Percentiles rank a stretch among this genome's conserved stretches.
Evolutionary conservation across 1,284 basidiomycete genomes (phyloP).

Genomic region (Leccinum huronense): DNA sequence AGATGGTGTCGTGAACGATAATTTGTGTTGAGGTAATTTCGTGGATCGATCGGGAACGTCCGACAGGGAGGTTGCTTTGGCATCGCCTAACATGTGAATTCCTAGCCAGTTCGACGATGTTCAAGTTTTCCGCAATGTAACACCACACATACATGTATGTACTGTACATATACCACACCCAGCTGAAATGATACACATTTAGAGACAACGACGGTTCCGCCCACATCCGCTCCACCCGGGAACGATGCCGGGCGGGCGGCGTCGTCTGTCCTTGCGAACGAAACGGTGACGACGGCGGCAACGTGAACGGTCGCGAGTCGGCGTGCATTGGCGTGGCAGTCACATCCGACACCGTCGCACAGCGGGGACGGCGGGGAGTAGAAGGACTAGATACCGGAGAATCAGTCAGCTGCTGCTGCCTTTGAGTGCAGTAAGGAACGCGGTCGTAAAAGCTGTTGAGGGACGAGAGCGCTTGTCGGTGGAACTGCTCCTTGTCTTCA

Average conservation of each 20-base stretch:
- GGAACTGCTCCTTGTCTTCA: constrained; percentile 12
- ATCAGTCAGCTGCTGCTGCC: constrained; percentile 2
- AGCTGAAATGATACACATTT: too few relatives aligned
- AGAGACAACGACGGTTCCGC: too few relatives aligned
- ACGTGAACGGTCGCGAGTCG: constrained; percentile 5
- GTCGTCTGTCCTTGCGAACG: constrained; percentile 13
- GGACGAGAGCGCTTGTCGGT: constrained; percentile 14
- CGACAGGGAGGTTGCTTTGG: too few relatives aligned
- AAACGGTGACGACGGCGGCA: constrained; percentile 8
- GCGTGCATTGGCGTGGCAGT: neutral
- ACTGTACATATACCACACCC: too few relatives aligned
- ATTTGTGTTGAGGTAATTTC: constrained; percentile 33
- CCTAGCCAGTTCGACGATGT: too few relatives aligned
- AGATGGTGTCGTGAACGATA: constrained; percentile 88
- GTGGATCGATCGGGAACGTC: too few relatives aligned
- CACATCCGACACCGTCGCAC: neutral
- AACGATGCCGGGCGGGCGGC: constrained; percentile 20
- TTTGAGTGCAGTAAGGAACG: constrained; percentile 26
- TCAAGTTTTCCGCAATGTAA: too few relatives aligned
- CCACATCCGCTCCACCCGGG: constrained; percentile 10
- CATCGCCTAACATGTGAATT: too few relatives aligned
- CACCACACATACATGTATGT: too few relatives aligned
- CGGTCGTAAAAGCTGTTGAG: constrained; percentile 3
- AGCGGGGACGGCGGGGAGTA: constrained; percentile 26
- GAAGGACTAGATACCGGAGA: constrained; percentile 20